Evolutionary conservation across 495 filamentous ascomycete species (phyloP), one percentile per base, ranked within the genome.

Genomic region (Talaromyces proteolyticus): DNA sequence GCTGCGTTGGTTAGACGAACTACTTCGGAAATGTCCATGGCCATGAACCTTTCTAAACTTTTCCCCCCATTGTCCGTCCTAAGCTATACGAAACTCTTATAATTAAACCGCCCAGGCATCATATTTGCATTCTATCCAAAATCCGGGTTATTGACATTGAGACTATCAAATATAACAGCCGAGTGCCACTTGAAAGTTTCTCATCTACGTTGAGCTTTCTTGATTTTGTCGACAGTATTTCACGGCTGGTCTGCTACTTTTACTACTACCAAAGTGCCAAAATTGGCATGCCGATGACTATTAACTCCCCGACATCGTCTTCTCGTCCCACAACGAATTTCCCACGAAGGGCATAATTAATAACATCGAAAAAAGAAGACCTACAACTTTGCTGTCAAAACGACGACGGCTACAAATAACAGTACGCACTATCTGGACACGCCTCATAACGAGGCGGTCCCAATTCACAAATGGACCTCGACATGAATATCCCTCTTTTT

Each of bases 401-500:
- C n/a, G n/a, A n/a, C n/a, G n/a, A n/a, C n/a, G n/a, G n/a, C n/a
- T n/a, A n/a, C n/a, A n/a, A n/a, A n/a, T n/a, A n/a, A n/a, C n/a
- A n/a, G n/a, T n/a, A n/a, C n/a, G n/a, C n/a, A n/a, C n/a, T n/a
- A n/a, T n/a, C n/a, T 14, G 29, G 29, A 34, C 29, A 14, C 1
- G 29, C 29, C 29, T 34, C 4, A 14, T 10, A 34, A 34, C 29
- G 1, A 1, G 2, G 8, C 29, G 14, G 1, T 34, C 4, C 14
- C 29, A 34, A 14, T 10, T 34, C 36, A 18, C 18, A 16, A n/a
- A 49, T 40, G 46, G 46, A 49, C 14, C 18, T n/a, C 14, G 47
- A 49, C 24, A 49, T 49, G 47, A 36, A 49, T 20, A 41, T 49
- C 16, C 36, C 47, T 34, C 47, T 49, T 19, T 49, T 49, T 36